Conservation (phyloP, 805 yeast genomes). For the Allodekkera sacchari region DNA sequence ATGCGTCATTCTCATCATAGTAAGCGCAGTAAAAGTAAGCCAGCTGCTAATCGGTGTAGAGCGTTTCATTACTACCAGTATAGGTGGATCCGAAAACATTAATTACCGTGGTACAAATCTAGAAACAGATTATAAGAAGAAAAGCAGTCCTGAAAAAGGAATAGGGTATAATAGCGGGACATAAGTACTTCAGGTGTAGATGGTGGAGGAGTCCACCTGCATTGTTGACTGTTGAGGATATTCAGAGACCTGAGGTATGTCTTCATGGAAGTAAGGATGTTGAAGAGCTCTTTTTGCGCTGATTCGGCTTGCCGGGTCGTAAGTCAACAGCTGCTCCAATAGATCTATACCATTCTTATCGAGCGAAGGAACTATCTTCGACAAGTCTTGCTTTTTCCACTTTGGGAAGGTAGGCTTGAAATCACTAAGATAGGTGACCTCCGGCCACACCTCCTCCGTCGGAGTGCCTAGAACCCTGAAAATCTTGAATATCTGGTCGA, state of each 20-base stretch:
- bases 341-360: constrained; percentile 82
- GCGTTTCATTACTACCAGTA: too few relatives aligned
- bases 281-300: constrained; percentile 87
- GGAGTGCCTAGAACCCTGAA: constrained; percentile 94
- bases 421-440: constrained; percentile 83
- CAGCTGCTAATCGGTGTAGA: too few relatives aligned
- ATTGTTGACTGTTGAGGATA: constrained; percentile 27
- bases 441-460: constrained; percentile 90
- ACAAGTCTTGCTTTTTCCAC: constrained; percentile 69
- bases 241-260: constrained; percentile 21
- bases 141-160: too few relatives aligned
- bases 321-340: constrained; percentile 68
- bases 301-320: constrained; percentile 89
- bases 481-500: constrained; percentile 91
- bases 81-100: too few relatives aligned
- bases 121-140: too few relatives aligned
- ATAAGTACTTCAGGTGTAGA: constrained; percentile 23
- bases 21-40: too few relatives aligned
- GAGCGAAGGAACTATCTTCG: constrained; percentile 66
- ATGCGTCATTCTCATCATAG: too few relatives aligned
- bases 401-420: constrained; percentile 90
- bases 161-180: too few relatives aligned
- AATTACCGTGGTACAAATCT: too few relatives aligned
- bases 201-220: constrained; percentile 28
- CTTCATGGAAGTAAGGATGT: constrained; percentile 80